Conservation (phyloP, 2,329 filamentous ascomycete genomes). For the Botrytis aclada region DNA sequence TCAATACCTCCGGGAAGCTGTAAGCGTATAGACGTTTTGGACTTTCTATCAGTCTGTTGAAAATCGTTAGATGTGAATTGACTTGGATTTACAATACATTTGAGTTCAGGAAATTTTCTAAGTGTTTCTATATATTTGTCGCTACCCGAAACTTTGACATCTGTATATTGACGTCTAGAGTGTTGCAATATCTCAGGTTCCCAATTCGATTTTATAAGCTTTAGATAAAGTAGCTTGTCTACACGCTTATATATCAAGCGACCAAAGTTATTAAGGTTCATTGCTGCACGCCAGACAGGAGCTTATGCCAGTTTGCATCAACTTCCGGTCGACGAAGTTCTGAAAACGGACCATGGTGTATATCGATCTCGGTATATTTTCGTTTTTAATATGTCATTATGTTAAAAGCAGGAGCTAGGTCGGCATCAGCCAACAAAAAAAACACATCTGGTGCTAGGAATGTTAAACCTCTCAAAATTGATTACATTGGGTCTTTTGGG, state of each 20-base stretch:
- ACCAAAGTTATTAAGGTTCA: neutral
- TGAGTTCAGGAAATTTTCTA: neutral
- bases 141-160: neutral
- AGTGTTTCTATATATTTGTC: neutral
- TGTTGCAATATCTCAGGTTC: neutral
- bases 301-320: neutral
- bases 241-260: neutral
- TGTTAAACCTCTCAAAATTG: neutral
- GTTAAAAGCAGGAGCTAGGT: neutral
- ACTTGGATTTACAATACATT: neutral
- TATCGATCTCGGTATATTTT: neutral
- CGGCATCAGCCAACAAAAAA: neutral
- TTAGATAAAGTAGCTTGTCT: neutral
- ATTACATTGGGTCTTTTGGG: neutral
- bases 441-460: neutral
- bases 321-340: neutral
- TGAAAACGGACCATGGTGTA: neutral
- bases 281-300: neutral
- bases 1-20: neutral
- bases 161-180: neutral
- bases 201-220: neutral
- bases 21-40: neutral
- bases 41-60: neutral
- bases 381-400: neutral
- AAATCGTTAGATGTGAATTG: neutral